phyloP scores from a whole-genome alignment of 495 filamentous ascomycete species.

The Aspergillus avenaceus region DNA sequence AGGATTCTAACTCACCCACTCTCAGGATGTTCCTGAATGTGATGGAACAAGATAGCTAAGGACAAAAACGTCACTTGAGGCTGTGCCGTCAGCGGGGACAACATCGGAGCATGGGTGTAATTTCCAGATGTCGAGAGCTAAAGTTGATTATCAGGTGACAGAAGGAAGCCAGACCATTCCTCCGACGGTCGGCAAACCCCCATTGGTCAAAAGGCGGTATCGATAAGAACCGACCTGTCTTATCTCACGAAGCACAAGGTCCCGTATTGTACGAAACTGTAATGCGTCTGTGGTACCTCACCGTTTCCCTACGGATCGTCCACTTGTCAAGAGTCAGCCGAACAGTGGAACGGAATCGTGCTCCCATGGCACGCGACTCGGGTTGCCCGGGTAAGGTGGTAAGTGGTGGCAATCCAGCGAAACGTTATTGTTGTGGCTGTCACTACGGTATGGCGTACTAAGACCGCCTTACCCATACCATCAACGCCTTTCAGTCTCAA shows the following conservation, averaged over 20 bases:
- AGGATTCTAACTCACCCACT: background rate
- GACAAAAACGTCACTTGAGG: conserved; percentile 14
- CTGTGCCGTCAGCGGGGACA: conserved; percentile 8
- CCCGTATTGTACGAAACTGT: conserved; percentile 6
- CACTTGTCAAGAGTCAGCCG: conserved; percentile 3
- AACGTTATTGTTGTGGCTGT: too few species aligned
- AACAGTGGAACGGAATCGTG: background rate
- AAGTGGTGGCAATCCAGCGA: background rate
- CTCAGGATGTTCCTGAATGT: background rate
- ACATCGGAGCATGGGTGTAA: conserved; percentile 6
- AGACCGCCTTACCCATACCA: background rate
- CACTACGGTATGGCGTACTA: too few species aligned
- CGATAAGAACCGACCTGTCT: conserved; percentile 10
- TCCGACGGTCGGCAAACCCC: background rate
- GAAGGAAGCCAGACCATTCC: background rate
- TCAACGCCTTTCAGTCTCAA: background rate
- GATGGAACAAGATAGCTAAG: too few species aligned
- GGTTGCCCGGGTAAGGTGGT: conserved; percentile 19
- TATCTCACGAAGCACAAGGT: background rate
- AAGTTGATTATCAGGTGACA: conserved; percentile 15
- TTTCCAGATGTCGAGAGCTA: background rate
- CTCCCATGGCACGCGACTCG: conserved; percentile 28
- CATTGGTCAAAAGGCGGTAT: conserved; percentile 7
- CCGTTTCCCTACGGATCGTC: background rate
- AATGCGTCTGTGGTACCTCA: background rate